Conservation (phyloP, 306 rosid species). For the Vachellia collinsii region DNA sequence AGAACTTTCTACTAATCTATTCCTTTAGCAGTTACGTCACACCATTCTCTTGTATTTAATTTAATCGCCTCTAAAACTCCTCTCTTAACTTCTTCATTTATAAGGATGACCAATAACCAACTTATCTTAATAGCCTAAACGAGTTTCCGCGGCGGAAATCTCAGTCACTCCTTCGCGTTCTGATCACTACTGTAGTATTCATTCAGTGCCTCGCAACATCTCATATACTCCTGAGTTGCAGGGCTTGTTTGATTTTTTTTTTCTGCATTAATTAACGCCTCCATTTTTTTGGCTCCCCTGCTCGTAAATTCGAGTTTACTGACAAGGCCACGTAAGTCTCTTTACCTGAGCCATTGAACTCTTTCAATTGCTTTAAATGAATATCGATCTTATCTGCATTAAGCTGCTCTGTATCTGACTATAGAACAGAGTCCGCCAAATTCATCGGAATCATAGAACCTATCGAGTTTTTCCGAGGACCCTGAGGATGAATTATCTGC, state of each 20-base stretch:
- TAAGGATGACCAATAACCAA: constrained; percentile 5
- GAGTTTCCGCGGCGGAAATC: constrained; percentile 45
- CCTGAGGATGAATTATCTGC: constrained; percentile 53
- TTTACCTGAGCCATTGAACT: neutral
- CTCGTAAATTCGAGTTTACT: neutral
- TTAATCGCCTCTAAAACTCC: constrained; percentile 10
- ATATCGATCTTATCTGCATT: neutral
- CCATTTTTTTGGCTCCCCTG: neutral
- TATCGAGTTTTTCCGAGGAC: neutral
- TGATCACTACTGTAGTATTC: neutral
- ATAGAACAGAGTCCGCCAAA: neutral
- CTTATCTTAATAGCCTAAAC: constrained; percentile 47
- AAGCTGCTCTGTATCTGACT: neutral
- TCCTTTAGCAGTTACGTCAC: neutral
- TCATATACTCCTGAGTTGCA: too few species aligned
- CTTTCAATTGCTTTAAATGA: neutral
- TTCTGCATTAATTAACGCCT: too few species aligned
- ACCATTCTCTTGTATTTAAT: neutral
- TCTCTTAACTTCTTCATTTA: constrained; percentile 1
- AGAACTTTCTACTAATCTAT: constrained; percentile 46
- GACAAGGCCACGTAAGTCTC: neutral
- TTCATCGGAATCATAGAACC: neutral
- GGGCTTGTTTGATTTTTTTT: too few species aligned
- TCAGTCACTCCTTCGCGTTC: neutral
- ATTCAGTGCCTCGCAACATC: too few species aligned